Evolutionary conservation across 2,329 filamentous ascomycete genomes (phyloP).

Genomic region (Ophiosphaerella korrae): DNA sequence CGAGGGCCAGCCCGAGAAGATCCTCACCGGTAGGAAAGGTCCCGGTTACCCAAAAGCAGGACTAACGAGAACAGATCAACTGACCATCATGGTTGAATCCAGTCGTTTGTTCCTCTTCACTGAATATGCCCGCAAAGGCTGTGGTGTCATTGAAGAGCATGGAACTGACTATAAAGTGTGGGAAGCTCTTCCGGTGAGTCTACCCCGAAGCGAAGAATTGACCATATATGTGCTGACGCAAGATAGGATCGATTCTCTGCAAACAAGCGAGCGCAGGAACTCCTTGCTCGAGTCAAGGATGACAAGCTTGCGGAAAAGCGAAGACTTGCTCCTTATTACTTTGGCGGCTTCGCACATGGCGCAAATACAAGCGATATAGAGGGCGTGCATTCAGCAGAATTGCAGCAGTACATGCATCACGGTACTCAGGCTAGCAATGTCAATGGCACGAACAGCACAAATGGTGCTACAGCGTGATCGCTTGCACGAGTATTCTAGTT

Average conservation of each 20-base stretch:
- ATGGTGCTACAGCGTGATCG: conserved; percentile 8
- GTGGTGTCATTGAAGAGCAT: conserved; percentile 41
- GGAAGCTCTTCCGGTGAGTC: conserved; percentile 43
- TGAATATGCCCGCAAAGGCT: conserved; percentile 44
- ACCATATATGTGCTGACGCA: not conserved
- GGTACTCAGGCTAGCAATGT: conserved; percentile 15
- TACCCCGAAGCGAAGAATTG: not conserved
- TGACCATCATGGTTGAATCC: conserved; percentile 48
- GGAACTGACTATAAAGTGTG: conserved; percentile 48
- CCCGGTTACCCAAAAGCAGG: not conserved
- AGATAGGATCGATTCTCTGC: conserved; percentile 44
- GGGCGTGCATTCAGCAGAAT: conserved; percentile 37
- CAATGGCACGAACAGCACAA: conserved; percentile 16
- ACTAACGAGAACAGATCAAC: conserved; percentile 34
- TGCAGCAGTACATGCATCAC: conserved; percentile 25
- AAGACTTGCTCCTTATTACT: conserved; percentile 43
- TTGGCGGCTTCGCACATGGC: conserved; percentile 40
- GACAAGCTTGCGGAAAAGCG: conserved; percentile 40
- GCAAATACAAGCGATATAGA: conserved; percentile 35
- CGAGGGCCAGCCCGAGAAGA: conserved; percentile 50
- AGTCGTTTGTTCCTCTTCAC: conserved; percentile 48
- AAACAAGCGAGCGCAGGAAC: conserved; percentile 42
- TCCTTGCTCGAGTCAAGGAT: conserved; percentile 36
- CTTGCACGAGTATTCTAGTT: not conserved
- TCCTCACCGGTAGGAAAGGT: conserved; percentile 42